These are phyloP conservation scores for Phoma herbarum DNA, from an alignment of 2,329 filamentous ascomycete genomes.

Conservation along the genomic window DNA sequence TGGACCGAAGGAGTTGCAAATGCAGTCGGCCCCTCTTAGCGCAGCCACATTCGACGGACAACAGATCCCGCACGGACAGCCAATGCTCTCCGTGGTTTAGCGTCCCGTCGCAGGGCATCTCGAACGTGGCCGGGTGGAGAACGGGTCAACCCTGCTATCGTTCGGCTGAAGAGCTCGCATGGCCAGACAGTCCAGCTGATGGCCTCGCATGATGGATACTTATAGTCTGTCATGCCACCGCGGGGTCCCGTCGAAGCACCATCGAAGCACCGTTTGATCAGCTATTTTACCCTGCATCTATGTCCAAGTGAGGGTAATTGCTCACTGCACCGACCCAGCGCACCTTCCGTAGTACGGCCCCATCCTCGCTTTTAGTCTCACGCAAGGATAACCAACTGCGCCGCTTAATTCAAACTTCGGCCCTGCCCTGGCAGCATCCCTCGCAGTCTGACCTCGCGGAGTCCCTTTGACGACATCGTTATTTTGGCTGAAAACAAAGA, in stretches of 20 bases:
- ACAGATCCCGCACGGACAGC: slow-evolving; percentile 5
- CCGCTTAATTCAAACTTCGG: slow-evolving; percentile 17
- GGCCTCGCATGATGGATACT: slow-evolving; percentile 20
- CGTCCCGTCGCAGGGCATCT: slow-evolving; percentile 17
- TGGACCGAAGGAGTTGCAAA: slow-evolving; percentile 19
- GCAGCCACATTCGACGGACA: slow-evolving; percentile 13
- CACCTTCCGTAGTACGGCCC: slow-evolving; percentile 17
- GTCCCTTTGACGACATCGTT: slow-evolving; percentile 17
- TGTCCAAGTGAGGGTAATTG: slow-evolving; percentile 4
- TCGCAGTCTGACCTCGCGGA: slow-evolving; percentile 3
- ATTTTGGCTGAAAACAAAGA: slow-evolving; percentile 21
- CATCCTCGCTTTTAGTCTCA: slow-evolving; percentile 11
- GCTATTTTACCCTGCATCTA: not conserved
- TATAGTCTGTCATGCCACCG: slow-evolving; percentile 19
- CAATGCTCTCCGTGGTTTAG: slow-evolving; percentile 12
- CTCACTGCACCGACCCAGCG: slow-evolving; percentile 13
- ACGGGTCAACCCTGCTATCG: slow-evolving; percentile 17
- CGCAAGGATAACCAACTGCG: slow-evolving; percentile 20
- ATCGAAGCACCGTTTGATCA: not conserved
- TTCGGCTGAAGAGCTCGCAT: slow-evolving; percentile 16
- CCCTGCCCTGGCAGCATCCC: slow-evolving; percentile 16
- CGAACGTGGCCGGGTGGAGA: slow-evolving; percentile 19
- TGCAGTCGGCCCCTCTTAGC: slow-evolving; percentile 15
- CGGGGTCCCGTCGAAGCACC: slow-evolving; percentile 6
- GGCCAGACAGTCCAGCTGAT: slow-evolving; percentile 19